Base-by-base conservation (phyloP, 306 rosid species). In the Canavalia gladiata region DNA sequence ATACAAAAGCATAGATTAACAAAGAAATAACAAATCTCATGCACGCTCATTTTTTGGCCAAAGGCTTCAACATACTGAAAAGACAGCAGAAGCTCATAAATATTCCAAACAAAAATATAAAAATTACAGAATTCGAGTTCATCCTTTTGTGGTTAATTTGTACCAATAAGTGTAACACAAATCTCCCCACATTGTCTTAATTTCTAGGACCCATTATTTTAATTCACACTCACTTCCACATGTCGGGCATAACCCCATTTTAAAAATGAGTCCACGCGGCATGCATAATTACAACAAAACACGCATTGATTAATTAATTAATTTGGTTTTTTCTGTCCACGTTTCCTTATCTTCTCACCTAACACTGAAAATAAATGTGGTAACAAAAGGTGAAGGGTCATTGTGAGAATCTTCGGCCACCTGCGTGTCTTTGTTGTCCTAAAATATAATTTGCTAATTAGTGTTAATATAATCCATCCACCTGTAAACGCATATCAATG, bases 181-280 rank as follows among this genome's bases (percentile, higher is more conserved):
- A 86, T 70, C 87, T 80, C 84, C 77, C 54, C 43, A 81, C 74
- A 31, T 56, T 81, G 82, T 85, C 86, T 42, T 18, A 18, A 18
- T 18, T 35, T 30, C 43, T 69, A 72, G 46, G 37, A 67, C 8
- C 13, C 18, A 46, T 64, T 84, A 79, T 60, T 76, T 79, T 85
- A 83, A 68, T 71, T 51, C 70, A 54, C 81, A 76, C 81, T 82
- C 86, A 89, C 83, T 86, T 86, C 89, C 88, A 86, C 64, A 76
- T 88, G 84, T 74, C 84, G 82, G 87, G 69, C 58, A 73, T 62
- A 70, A 81, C 77, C 71, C 71, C 51, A 71, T 55, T 81, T 68
- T 73, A 83, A 85, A 75, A 81, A 87, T 68, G 60, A 81, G 83
- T 75, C 79, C 87, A 72, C 77, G 79, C 63, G 42, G 47, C 86